Conservation (phyloP, 257 asterid species). For the Ocimum tenuiflorum region DNA sequence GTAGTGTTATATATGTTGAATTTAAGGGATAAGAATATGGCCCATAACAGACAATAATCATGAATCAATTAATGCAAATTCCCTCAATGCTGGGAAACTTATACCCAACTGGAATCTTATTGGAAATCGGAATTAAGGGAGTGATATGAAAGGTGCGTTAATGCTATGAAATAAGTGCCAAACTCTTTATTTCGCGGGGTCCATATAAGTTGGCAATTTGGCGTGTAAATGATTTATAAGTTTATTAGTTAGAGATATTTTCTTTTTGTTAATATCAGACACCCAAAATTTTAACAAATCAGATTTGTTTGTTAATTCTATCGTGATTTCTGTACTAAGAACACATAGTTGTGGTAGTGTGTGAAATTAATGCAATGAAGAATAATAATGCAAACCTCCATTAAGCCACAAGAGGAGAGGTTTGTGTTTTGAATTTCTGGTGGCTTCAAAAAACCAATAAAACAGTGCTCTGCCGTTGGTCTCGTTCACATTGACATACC, state of each 20-base stretch:
- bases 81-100: neutral
- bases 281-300: no score
- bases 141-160: neutral
- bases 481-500: constrained; percentile 58
- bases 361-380: no score
- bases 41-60: neutral
- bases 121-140: no score
- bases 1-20: neutral
- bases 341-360: neutral
- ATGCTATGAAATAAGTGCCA: constrained; percentile 2
- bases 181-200: neutral
- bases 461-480: constrained; percentile 71
- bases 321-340: no score
- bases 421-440: constrained; percentile 23
- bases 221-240: neutral
- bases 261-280: neutral
- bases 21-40: neutral
- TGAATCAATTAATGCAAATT: neutral
- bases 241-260: neutral
- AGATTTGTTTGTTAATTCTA: no score
- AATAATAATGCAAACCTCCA: constrained; percentile 48
- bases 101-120: no score
- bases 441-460: constrained; percentile 78
- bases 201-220: neutral
- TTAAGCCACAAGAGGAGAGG: constrained; percentile 75